Evolutionary conservation across 441 rosid genomes (phyloP), one percentile per base, ranked within the genome.

Genomic region (Capsella rubella): DNA sequence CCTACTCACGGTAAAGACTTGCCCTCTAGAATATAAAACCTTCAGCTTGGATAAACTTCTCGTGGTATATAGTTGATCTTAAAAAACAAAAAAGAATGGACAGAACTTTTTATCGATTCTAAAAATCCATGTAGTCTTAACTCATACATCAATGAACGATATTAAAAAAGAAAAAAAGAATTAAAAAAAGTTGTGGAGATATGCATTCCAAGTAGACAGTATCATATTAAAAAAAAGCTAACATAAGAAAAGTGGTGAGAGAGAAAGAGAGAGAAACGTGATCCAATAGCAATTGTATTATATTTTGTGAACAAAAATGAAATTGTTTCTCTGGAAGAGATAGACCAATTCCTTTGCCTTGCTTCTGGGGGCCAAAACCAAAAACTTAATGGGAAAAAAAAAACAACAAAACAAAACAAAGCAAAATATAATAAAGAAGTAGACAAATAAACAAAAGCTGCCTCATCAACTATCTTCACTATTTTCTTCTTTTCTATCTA

Each of bases 241-340:
- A 63, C 62, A 32, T 43, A 45, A 55, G 37, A 46, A 29, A 37
- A 64, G 16, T 65, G 58, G 58, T 29, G 61, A 35, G 69, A 49
- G 34, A 51, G 16, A 63, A 66, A 69, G 84, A 15, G 40, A 37
- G 40, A 37, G 40, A 35, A 18, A 55, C 29, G 64, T 85, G 89
- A 59, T 64, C 86, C 89, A 88, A 67, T 80, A 72, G 46, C 73
- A 78, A 75, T 86, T 89, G 25, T 21, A 79, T 84, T 81, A 78
- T 73, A 83, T 79, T 61, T 21, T 84, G 85, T 83, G 61, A 78
- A 80, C 89, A 86, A 69, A 58, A 61, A 55, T 61, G 56, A 79
- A 71, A 37, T 68, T 83, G 82, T 76, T 86, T 83, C 84, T 64
- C 82, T 67, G 80, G 42, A 47, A 78, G 81, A 76, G 84, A 71